These are phyloP conservation scores for Apiospora saccharicola DNA, from an alignment of 2,329 filamentous ascomycete species.

Conservation along the genomic window DNA sequence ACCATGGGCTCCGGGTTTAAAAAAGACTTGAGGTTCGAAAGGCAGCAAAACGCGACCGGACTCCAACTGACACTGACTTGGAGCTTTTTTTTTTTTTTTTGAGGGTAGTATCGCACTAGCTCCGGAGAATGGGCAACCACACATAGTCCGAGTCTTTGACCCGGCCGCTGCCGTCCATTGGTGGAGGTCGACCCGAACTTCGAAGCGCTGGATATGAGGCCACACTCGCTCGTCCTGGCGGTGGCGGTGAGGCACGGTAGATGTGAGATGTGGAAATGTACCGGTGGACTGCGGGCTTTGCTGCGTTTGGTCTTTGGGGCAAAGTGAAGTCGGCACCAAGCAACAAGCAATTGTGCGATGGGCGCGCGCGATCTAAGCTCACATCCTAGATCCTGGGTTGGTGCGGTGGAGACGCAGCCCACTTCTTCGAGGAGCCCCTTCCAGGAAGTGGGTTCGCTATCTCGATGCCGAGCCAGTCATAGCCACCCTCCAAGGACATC, in stretches of 20 bases:
- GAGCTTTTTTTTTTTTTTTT: too few species aligned
- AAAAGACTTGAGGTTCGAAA: background rate
- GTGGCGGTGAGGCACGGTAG: background rate
- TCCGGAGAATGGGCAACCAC: background rate
- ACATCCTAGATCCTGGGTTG: background rate
- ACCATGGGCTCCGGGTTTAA: background rate
- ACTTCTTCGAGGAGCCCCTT: background rate
- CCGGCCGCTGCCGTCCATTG: background rate
- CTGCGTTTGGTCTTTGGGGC: background rate
- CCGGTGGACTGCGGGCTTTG: background rate
- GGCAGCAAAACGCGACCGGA: background rate
- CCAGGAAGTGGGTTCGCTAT: background rate
- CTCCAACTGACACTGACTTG: background rate
- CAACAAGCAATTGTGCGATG: background rate
- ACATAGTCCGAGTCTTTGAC: background rate
- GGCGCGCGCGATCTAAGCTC: background rate
- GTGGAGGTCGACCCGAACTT: background rate
- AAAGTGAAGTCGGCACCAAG: background rate
- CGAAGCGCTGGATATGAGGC: background rate
- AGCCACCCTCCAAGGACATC: background rate
- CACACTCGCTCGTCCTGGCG: too few species aligned
- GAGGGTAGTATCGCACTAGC: background rate
- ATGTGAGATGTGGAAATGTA: background rate
- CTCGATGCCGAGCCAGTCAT: constrained; percentile 1
- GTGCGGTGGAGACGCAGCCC: background rate